phyloP scores from a whole-genome alignment of 1,139 yeast genomes.

The Pichia sp. region DNA sequence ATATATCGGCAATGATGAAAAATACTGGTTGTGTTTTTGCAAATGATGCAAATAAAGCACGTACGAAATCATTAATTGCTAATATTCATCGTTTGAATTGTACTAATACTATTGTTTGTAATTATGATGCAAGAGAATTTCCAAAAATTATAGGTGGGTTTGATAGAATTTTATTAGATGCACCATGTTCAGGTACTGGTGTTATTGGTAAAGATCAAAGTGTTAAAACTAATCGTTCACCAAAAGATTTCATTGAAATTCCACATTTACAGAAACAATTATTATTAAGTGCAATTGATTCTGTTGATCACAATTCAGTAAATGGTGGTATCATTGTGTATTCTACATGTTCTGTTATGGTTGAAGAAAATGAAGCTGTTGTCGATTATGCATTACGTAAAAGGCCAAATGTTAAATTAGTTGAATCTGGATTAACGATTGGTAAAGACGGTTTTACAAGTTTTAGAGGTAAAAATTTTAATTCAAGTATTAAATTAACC shows the following conservation, averaged over 20 bases:
- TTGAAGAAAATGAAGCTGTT: constrained; percentile 97
- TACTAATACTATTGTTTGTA: constrained; percentile 92
- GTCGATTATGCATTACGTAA: constrained; percentile 97
- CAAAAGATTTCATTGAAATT: constrained; percentile 91
- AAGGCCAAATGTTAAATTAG: constrained; percentile 93
- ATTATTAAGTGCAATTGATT: constrained; percentile 89
- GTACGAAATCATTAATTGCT: constrained; percentile 94
- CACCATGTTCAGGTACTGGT: constrained; percentile 99
- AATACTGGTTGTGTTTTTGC: constrained; percentile 98
- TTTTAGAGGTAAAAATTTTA: constrained; percentile 88
- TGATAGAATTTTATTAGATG: constrained; percentile 90
- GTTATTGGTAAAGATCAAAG: constrained; percentile 97
- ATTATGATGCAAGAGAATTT: constrained; percentile 97
- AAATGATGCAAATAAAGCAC: constrained; percentile 91
- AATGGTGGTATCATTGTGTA: constrained; percentile 95
- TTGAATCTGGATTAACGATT: constrained; percentile 87
- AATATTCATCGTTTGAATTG: constrained; percentile 97
- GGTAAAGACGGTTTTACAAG: constrained; percentile 96
- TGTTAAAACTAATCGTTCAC: constrained; percentile 90
- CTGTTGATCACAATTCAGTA: constrained; percentile 86
- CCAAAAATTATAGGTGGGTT: constrained; percentile 98
- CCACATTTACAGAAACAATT: constrained; percentile 96
- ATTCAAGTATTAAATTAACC: constrained; percentile 68
- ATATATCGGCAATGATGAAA: constrained; percentile 93
- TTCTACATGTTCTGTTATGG: constrained; percentile 97